A percentile compares a stretch with the other conserved stretches of the same genome.
Evolutionary conservation across 2,329 filamentous ascomycete species (phyloP).

Genomic region (Aspergillus sp.): DNA sequence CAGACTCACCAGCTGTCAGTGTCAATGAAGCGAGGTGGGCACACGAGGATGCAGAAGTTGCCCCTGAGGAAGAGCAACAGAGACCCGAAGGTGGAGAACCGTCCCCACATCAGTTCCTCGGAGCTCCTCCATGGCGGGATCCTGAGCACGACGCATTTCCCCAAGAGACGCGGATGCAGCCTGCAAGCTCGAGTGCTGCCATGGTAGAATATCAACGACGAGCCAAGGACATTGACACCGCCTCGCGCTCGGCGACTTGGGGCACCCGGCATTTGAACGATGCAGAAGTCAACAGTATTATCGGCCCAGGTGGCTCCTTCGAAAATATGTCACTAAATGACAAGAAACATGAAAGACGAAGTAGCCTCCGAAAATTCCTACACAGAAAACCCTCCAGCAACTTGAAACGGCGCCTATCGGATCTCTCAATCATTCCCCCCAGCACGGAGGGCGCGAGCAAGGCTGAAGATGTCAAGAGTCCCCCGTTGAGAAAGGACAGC

Average conservation of each 20-base stretch:
- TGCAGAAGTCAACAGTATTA: slow-evolving; percentile 52
- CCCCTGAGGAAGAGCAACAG: slow-evolving; percentile 26
- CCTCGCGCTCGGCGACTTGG: slow-evolving; percentile 58
- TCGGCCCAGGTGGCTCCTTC: slow-evolving; percentile 48
- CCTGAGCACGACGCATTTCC: slow-evolving; percentile 33
- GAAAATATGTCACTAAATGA: slow-evolving; percentile 43
- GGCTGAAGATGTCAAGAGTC: slow-evolving; percentile 21
- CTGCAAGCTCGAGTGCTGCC: slow-evolving; percentile 57
- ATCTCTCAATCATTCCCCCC: slow-evolving; percentile 32
- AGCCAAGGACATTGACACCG: slow-evolving; percentile 55
- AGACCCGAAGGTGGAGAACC: slow-evolving; percentile 35
- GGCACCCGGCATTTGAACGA: slow-evolving; percentile 55
- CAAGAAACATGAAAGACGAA: slow-evolving; percentile 46
- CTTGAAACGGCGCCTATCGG: slow-evolving; percentile 49
- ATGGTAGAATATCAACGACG: slow-evolving; percentile 55
- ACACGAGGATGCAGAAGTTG: slow-evolving; percentile 25
- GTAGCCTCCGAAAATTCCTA: slow-evolving; percentile 49
- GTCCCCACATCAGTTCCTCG: slow-evolving; percentile 40
- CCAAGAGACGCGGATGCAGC: slow-evolving; percentile 44
- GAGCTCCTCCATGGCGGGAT: slow-evolving; percentile 54
- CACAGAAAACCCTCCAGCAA: slow-evolving; percentile 46
- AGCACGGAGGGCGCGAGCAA: slow-evolving; percentile 29
- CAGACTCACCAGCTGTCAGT: slow-evolving; percentile 31
- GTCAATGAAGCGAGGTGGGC: slow-evolving; percentile 27
- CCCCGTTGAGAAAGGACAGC: slow-evolving; percentile 34